Conservation (phyloP, 306 rosid genomes). For the Dryas drummondii region DNA sequence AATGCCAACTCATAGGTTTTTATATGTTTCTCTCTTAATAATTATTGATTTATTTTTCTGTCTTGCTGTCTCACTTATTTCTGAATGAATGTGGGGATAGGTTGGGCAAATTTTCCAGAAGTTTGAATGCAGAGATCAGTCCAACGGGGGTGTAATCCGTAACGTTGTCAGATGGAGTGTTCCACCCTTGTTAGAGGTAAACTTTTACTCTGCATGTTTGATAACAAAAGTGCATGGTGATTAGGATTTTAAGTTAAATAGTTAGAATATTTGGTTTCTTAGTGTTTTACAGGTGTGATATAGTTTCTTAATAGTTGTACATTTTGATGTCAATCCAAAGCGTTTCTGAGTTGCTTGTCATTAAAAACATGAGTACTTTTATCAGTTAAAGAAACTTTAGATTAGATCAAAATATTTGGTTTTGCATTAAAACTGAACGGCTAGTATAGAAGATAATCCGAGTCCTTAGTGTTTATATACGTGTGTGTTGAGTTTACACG, state of each 20-base stretch:
- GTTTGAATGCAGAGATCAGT: slow-evolving; percentile 68
- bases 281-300: not conserved
- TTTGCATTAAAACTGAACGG: not conserved
- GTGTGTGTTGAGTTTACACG: too few species aligned
- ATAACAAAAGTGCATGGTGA: not conserved
- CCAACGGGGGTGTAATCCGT: slow-evolving; percentile 59
- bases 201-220: not conserved
- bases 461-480: not conserved
- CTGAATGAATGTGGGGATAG: slow-evolving; percentile 36
- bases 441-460: not conserved
- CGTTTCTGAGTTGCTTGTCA: too few species aligned
- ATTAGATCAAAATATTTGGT: not conserved
- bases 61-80: slow-evolving; percentile 17
- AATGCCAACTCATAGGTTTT: not conserved
- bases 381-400: not conserved
- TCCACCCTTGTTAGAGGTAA: slow-evolving; percentile 79
- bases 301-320: not conserved
- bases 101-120: slow-evolving; percentile 93
- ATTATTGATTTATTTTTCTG: not conserved
- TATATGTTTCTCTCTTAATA: not conserved
- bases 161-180: slow-evolving; percentile 92
- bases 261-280: not conserved
- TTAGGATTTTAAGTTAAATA: not conserved
- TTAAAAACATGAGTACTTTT: not conserved
- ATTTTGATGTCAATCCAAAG: not conserved